Base-by-base conservation (phyloP, 805 yeast species). In the Peterozyma toletana region DNA sequence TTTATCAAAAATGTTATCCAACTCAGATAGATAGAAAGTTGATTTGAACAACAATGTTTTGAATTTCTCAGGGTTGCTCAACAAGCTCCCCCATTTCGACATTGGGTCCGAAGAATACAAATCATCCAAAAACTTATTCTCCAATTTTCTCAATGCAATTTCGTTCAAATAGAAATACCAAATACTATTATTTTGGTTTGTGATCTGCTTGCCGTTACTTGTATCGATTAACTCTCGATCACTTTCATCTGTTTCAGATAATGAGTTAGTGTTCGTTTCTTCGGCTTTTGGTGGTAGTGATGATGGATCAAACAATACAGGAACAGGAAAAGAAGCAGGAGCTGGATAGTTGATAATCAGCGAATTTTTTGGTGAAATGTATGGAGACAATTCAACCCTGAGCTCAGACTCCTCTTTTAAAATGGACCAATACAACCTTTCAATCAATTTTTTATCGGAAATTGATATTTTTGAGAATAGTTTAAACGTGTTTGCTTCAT, bases 121-220 rank as follows among this genome's bases (percentile, higher is more conserved):
- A 30, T 67, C 70, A 47, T 65, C 64, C 44, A 50, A 62, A 54
- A 67, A 51, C 27, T 48, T 53, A 50, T 67, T 67, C 45, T 66
- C 72, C 15, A 66, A 57, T 50, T 66, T 66, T 29, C 71, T 50
- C 15, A 64, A 62, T 0, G 72, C 72, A 6, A 64, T 56, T 46
- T 67, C 72, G 0, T 70, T 66, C 36, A 66, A 50, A 45, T 60
- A 67, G 39, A 48, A 66, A 49, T 63, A 64, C 72, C 71, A 67
- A 17, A 66, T 54, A 45, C n/a, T 44, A 21, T 44, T 43, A 31
- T 44, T 40, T 27, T 61, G 59, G 39, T 52, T 50, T 38, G 55
- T 60, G 37, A 60, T 62, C 34, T 47, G 54, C 29, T 48, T 51
- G 5, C 50, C 43, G 30, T 45, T 41, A 31, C 38, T 38, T 2